Base-by-base conservation (phyloP, 1,139 yeast genomes). In the Pichiaceae sp. region DNA sequence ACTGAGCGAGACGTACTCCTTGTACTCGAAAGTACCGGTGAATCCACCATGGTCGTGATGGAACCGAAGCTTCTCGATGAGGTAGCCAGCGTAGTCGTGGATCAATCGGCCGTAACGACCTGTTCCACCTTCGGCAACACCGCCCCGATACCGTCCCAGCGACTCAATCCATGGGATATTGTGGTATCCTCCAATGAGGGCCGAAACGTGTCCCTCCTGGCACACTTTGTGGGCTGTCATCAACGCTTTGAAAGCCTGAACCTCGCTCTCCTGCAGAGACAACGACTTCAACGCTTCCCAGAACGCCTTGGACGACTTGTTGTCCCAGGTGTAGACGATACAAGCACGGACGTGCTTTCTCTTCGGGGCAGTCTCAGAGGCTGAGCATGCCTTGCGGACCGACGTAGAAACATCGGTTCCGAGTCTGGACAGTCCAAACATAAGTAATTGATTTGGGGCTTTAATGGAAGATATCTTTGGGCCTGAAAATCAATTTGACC, bases 281-380 rank as follows among this genome's bases (percentile, higher is more conserved):
- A 80, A 78, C 35, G 82, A 64, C 57, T 84, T 86, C 47, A 91
- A 68, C 2, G 82, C 80, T 49, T 83, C 79, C 95, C 95, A 86
- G 54, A 89, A 86, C 4, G 87, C 85, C 43, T 78, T 69, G 4
- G 95, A 79, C 36, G 87, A 78, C 55, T 84, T 83, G 52, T 86
- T 93, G 58, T 91, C 98, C 96, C 97, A 89, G 3, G 96, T 85
- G 59, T 80, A 87, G 29, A 91, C 95, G 44, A 87, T 87, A 63
- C 96, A 86, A 2, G 95, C 89, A 51, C 91, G 66, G 8, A 91
- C 97, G 60, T 91, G 98, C 57, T 91, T 91, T 50, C 97, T 71
- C 58, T 91, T 91, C 1, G 98, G 96, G 0, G 97, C 95, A 2
- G 83, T 74, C 53, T 89, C 96, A 30, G 87, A 96, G 29, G 73